Conservation (phyloP, 805 yeast species). For the Lipomyces spencermartinsiae region DNA sequence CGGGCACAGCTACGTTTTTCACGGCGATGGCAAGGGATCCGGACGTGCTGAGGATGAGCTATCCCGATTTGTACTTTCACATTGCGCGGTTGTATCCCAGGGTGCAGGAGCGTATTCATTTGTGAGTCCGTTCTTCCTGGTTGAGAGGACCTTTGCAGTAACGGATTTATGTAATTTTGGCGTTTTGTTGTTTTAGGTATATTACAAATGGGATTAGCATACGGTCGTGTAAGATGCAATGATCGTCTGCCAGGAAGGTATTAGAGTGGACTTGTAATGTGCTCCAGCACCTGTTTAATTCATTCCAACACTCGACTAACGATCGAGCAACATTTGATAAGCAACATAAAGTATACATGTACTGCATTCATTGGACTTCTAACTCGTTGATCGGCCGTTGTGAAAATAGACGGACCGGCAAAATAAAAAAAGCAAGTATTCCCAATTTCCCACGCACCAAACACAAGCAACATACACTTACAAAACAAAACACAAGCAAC, state of each 20-base stretch:
- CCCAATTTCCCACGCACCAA: not conserved
- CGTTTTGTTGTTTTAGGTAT: not conserved
- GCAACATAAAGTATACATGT: too few species aligned
- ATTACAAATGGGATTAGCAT: not conserved
- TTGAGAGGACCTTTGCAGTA: not conserved
- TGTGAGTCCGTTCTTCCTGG: not conserved
- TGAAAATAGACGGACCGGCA: too few species aligned
- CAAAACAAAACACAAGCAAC: not conserved
- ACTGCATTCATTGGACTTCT: not conserved
- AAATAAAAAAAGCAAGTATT: too few species aligned
- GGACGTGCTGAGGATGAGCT: slow-evolving; percentile 73
- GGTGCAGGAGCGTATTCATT: slow-evolving; percentile 60
- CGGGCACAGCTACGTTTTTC: slow-evolving; percentile 84
- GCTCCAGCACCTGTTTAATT: too few species aligned
- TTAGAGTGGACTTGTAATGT: too few species aligned
- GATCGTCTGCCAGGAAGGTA: too few species aligned
- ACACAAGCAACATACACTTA: not conserved
- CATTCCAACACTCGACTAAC: too few species aligned
- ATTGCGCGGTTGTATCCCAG: slow-evolving; percentile 71
- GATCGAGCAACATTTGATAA: too few species aligned
- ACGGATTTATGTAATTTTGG: not conserved
- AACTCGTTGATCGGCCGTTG: too few species aligned
- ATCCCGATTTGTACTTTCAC: slow-evolving; percentile 71
- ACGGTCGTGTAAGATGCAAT: not conserved
- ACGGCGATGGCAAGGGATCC: slow-evolving; percentile 86